A percentile compares a stretch with the other conserved stretches of the same genome.
phyloP scores from a whole-genome alignment of 2,329 filamentous ascomycete species.

The Microdochium nivale region DNA sequence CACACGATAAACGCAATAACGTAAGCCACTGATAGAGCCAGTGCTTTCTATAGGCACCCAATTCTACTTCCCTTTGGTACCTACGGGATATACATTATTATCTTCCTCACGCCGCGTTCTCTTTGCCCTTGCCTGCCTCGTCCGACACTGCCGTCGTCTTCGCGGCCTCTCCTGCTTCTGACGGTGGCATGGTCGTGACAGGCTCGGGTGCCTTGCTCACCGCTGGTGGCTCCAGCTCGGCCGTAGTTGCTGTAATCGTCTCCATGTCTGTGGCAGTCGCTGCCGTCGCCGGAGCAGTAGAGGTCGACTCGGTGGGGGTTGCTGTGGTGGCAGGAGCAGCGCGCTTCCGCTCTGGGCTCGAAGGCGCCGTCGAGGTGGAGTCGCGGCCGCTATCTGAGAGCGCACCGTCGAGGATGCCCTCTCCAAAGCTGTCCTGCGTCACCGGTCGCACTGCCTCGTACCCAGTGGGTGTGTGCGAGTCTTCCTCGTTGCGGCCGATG shows the following conservation, averaged over 20 bases:
- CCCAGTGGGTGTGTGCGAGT: slow-evolving; percentile 9
- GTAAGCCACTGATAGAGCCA: too few species aligned
- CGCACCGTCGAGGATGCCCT: slow-evolving; percentile 33
- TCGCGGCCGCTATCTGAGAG: slow-evolving; percentile 14
- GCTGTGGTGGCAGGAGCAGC: background rate
- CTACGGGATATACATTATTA: too few species aligned
- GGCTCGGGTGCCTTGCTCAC: background rate
- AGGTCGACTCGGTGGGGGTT: background rate
- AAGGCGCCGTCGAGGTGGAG: background rate
- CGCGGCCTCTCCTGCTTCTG: too few species aligned
- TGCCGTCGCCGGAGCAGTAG: background rate
- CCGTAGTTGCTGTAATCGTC: background rate
- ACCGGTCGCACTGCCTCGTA: slow-evolving; percentile 19
- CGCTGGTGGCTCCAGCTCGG: background rate
- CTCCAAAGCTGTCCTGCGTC: slow-evolving; percentile 33
- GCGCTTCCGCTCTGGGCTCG: background rate
- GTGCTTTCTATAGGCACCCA: too few species aligned
- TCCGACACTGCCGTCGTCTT: too few species aligned
- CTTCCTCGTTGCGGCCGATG: slow-evolving; percentile 22
- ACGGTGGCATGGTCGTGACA: too few species aligned
- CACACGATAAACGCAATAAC: too few species aligned
- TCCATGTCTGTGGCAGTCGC: background rate
- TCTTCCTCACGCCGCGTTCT: too few species aligned
- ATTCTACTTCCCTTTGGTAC: too few species aligned
- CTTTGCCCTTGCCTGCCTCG: too few species aligned